phyloP scores from a whole-genome alignment of 345 rosid species.

The Anacardium occidentale region DNA sequence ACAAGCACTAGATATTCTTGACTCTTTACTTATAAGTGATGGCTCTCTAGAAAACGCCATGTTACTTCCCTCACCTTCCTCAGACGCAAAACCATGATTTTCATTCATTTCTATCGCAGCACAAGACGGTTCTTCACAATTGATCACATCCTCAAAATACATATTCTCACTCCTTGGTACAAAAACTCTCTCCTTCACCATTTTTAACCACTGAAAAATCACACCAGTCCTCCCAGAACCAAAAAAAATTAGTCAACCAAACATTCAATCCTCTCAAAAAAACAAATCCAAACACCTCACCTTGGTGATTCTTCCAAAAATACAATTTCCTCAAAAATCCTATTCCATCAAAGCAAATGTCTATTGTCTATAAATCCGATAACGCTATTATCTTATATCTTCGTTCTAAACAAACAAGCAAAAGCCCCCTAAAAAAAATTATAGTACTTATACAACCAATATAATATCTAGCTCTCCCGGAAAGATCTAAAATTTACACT shows the following conservation, averaged over 20 bases:
- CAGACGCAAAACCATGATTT: conserved; percentile 30
- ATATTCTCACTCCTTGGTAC: conserved; percentile 27
- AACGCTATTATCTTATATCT: conserved; percentile 5
- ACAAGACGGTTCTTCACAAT: conserved; percentile 38
- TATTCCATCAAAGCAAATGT: conserved; percentile 22
- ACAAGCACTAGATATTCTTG: conserved; percentile 40
- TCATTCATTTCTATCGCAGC: conserved; percentile 46
- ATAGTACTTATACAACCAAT: not conserved
- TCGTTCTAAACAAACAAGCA: not conserved
- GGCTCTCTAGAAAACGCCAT: conserved; percentile 66
- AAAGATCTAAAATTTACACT: conserved; percentile 21
- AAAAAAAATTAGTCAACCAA: conserved; percentile 16
- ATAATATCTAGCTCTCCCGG: not conserved
- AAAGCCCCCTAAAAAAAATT: conserved; percentile 13
- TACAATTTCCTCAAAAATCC: conserved; percentile 10
- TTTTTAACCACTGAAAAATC: conserved; percentile 19
- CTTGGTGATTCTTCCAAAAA: not conserved
- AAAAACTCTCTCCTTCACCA: conserved; percentile 46
- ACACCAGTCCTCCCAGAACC: conserved; percentile 20
- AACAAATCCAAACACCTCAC: conserved; percentile 15
- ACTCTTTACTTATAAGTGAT: conserved; percentile 46
- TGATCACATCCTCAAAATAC: conserved; percentile 33
- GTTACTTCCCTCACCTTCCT: conserved; percentile 51
- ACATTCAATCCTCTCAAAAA: conserved; percentile 18
- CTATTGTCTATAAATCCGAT: not conserved